Conservation (phyloP, 371 early-diverging fungal species). For the Actinomucor elegans region DNA sequence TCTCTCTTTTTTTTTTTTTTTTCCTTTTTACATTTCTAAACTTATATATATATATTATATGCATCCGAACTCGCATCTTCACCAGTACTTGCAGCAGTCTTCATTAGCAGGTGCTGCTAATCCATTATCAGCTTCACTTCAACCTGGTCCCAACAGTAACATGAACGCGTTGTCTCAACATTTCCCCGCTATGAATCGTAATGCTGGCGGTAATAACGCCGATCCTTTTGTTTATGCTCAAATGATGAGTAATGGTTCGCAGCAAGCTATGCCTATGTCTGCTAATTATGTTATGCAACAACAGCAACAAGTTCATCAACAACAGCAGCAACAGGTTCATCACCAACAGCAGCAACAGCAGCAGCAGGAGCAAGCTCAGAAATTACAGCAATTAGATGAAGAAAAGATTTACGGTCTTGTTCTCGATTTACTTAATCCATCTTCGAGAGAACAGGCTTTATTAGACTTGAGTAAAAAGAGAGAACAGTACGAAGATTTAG, state of each 20-base stretch:
- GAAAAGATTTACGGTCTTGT: slow-evolving; percentile 88
- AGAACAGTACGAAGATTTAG: slow-evolving; percentile 93
- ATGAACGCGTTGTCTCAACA: slow-evolving; percentile 40
- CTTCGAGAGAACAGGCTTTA: slow-evolving; percentile 83
- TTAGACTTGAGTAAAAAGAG: slow-evolving; percentile 91
- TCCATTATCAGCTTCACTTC: slow-evolving; percentile 18
- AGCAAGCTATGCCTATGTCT: slow-evolving; percentile 20
- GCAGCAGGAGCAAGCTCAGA: slow-evolving; percentile 27
- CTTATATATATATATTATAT: neutral
- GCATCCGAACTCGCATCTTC: slow-evolving; percentile 10
- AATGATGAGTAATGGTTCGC: slow-evolving; percentile 24
- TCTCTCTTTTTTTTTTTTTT: neutral
- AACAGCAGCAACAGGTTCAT: slow-evolving; percentile 25
- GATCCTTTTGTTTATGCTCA: slow-evolving; percentile 32
- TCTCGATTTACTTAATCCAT: slow-evolving; percentile 78
- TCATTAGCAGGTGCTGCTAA: slow-evolving; percentile 29
- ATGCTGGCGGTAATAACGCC: slow-evolving; percentile 15
- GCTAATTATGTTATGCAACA: slow-evolving; percentile 18
- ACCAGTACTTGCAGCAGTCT: slow-evolving; percentile 43
- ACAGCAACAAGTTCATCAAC: slow-evolving; percentile 4
- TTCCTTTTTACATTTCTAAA: neutral
- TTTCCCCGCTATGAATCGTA: slow-evolving; percentile 28
- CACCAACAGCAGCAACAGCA: slow-evolving; percentile 27
- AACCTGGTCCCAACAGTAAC: slow-evolving; percentile 10
- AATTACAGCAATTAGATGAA: slow-evolving; percentile 61